Percentiles rank a stretch among this genome's conserved stretches.
These are phyloP conservation scores for Saccharomycopsis javanensis DNA, from an alignment of 805 yeast genomes.

Conservation along the genomic window DNA sequence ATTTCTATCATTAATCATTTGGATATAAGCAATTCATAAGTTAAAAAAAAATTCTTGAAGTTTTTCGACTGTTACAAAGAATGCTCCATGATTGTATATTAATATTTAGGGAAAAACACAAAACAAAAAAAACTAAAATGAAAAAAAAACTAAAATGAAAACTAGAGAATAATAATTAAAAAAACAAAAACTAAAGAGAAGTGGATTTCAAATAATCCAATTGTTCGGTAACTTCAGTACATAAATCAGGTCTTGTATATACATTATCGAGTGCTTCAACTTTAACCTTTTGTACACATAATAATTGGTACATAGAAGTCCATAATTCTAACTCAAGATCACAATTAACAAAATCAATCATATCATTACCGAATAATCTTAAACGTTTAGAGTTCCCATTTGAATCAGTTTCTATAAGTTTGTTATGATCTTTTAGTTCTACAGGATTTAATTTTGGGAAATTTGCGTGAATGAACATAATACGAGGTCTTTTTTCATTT, in stretches of 20 bases:
- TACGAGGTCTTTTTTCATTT: conserved; percentile 24
- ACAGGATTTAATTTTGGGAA: conserved; percentile 61
- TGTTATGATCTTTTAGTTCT: conserved; percentile 30
- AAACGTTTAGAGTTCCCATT: conserved; percentile 37
- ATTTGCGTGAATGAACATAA: conserved; percentile 54
- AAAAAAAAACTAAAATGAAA: not conserved
- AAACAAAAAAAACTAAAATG: not conserved
- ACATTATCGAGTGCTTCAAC: conserved; percentile 34
- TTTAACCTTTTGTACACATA: conserved; percentile 42
- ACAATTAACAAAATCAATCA: conserved; percentile 40
- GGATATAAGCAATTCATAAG: too few species aligned
- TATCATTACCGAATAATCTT: conserved; percentile 51
- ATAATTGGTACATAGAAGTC: conserved; percentile 43
- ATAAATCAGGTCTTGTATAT: conserved; percentile 34
- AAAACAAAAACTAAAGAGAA: conserved; percentile 4
- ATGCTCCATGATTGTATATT: too few species aligned
- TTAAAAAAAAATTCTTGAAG: too few species aligned
- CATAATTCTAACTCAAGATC: conserved; percentile 54
- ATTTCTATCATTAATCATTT: too few species aligned
- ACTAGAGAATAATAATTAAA: not conserved
- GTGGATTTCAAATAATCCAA: conserved; percentile 33
- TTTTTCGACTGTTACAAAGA: too few species aligned
- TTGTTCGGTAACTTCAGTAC: conserved; percentile 42
- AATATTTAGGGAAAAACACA: not conserved
- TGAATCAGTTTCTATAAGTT: conserved; percentile 29